Conservation (phyloP, 192 early-diverging fungal species). For the Coemansia sp. region DNA sequence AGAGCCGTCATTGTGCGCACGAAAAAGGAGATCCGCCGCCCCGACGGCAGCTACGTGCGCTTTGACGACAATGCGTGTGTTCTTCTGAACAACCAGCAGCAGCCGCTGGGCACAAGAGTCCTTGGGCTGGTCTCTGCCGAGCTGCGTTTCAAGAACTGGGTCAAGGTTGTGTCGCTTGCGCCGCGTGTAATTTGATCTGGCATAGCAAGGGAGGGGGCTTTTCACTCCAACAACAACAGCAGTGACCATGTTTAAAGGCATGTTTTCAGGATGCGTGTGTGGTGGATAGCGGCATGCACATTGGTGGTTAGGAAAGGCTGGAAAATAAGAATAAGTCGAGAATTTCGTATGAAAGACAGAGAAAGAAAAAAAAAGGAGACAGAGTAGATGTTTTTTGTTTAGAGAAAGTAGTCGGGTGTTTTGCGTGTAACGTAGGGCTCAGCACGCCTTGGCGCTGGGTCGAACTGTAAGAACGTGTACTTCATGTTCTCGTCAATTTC, state of each 20-base stretch:
- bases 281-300: not conserved
- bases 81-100: slow-evolving; percentile 90
- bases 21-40: slow-evolving; percentile 82
- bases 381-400: slow-evolving; percentile 13
- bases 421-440: slow-evolving; percentile 98
- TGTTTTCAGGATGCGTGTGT: not conserved
- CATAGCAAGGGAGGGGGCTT: not conserved
- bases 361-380: slow-evolving; percentile 3
- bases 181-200: slow-evolving; percentile 73
- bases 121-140: slow-evolving; percentile 80
- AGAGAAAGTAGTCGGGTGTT: slow-evolving; percentile 99
- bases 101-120: slow-evolving; percentile 93
- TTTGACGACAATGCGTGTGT: slow-evolving; percentile 99
- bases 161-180: slow-evolving; percentile 92
- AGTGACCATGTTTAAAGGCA: not conserved
- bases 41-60: slow-evolving; percentile 87
- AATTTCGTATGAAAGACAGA: slow-evolving; percentile 11
- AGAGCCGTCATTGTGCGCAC: slow-evolving; percentile 90
- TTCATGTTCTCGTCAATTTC: slow-evolving; percentile 99
- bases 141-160: slow-evolving; percentile 85
- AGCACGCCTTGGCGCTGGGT: slow-evolving; percentile 95
- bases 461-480: slow-evolving; percentile 98
- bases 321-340: not conserved
- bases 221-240: not conserved
- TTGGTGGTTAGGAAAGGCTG: slow-evolving; percentile 5